Conservation (phyloP, 371 early-diverging fungal species). For the Chytridiales sp. region DNA sequence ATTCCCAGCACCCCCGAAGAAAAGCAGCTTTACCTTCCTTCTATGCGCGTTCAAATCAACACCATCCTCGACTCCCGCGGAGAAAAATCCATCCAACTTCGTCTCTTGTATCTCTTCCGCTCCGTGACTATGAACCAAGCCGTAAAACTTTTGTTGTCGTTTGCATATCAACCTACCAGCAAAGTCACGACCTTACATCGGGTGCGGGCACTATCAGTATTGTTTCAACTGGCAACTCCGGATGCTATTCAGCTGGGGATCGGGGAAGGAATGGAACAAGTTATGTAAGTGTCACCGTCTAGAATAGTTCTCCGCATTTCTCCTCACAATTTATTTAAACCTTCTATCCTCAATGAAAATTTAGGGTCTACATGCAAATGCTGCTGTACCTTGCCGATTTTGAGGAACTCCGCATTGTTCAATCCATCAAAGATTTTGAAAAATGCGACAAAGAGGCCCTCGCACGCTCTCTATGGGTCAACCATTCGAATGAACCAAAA, state of each 20-base stretch:
- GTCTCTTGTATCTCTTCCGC: slow-evolving; percentile 44
- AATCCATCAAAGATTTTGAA: slow-evolving; percentile 51
- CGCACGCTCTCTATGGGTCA: slow-evolving; percentile 59
- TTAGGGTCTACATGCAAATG: slow-evolving; percentile 48
- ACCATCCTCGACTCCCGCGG: slow-evolving; percentile 25
- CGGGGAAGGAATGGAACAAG: slow-evolving; percentile 27
- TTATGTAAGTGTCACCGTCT: too few relatives aligned
- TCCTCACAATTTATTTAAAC: too few relatives aligned
- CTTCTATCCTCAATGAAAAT: neutral
- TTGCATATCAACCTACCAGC: slow-evolving; percentile 41
- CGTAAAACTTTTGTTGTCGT: slow-evolving; percentile 38
- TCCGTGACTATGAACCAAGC: slow-evolving; percentile 31
- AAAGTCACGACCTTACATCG: slow-evolving; percentile 45
- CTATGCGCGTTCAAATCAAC: slow-evolving; percentile 42
- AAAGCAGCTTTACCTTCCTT: slow-evolving; percentile 43
- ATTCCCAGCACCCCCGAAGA: slow-evolving; percentile 20
- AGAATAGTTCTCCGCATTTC: too few relatives aligned
- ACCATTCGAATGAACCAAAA: slow-evolving; percentile 49
- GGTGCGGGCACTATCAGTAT: slow-evolving; percentile 50
- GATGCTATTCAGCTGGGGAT: too few relatives aligned
- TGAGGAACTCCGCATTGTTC: slow-evolving; percentile 56
- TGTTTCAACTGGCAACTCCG: slow-evolving; percentile 48
- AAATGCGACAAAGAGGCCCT: slow-evolving; percentile 57
- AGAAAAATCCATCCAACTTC: slow-evolving; percentile 37
- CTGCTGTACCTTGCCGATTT: slow-evolving; percentile 61